Conservation (phyloP, 2,329 filamentous ascomycete genomes). For the Colletotrichum abscissum region DNA sequence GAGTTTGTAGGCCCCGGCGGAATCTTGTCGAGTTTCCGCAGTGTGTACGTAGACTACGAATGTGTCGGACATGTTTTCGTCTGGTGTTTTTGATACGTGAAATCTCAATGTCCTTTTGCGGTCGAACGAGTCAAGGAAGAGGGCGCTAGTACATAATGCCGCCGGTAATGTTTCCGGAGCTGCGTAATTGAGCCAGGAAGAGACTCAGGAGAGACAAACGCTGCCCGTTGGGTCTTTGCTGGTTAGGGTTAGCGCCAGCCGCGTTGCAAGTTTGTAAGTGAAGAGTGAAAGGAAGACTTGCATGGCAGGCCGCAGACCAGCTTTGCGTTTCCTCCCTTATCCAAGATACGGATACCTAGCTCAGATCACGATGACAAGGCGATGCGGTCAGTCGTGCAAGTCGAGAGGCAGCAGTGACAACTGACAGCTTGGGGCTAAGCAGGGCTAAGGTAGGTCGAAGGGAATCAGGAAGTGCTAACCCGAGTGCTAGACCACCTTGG, state of each 20-base stretch:
- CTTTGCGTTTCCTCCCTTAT: neutral
- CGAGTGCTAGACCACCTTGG: neutral
- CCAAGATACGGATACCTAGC: neutral
- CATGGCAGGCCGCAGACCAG: neutral
- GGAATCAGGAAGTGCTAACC: neutral
- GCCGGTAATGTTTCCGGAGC: conserved; percentile 22
- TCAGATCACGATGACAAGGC: neutral
- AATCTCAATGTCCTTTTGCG: conserved; percentile 14
- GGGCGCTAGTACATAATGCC: conserved; percentile 14
- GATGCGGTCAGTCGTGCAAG: neutral
- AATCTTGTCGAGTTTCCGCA: neutral
- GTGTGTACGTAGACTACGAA: neutral
- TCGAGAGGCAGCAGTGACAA: neutral
- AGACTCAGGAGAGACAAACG: neutral
- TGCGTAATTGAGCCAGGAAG: neutral
- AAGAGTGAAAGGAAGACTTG: neutral
- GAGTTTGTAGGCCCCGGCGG: conserved; percentile 14
- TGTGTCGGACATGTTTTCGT: conserved; percentile 18
- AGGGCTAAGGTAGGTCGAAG: neutral
- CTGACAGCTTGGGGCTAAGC: neutral
- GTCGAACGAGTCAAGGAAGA: conserved; percentile 21
- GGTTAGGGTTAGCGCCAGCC: neutral
- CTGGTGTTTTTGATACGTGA: conserved; percentile 33
- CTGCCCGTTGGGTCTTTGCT: neutral
- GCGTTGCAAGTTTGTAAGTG: neutral